phyloP scores from a whole-genome alignment of 2,329 filamentous ascomycete species.

The Beauveria caledonica region DNA sequence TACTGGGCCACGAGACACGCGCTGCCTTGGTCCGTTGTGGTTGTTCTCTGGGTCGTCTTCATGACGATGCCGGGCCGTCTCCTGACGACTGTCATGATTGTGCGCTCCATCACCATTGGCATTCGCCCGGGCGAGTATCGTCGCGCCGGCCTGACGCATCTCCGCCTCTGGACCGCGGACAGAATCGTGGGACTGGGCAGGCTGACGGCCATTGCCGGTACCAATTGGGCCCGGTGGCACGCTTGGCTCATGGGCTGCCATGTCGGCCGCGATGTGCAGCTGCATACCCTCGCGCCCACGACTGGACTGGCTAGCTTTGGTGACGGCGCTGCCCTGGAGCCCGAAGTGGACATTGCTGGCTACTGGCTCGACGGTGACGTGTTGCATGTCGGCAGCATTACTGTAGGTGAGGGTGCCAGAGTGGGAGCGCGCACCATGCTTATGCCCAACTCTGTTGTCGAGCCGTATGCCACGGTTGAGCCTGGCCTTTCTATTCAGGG shows the following conservation, averaged over 20 bases:
- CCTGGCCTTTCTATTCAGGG: constrained; percentile 14
- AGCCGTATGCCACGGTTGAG: constrained; percentile 14
- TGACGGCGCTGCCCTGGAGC: constrained; percentile 15
- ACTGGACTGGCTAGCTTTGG: constrained; percentile 17
- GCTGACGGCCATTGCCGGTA: constrained; percentile 13
- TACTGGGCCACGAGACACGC: constrained; percentile 13
- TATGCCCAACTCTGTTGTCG: constrained; percentile 15
- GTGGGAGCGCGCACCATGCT: constrained; percentile 16
- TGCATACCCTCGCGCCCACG: constrained; percentile 14
- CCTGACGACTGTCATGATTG: constrained; percentile 11
- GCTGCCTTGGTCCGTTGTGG: constrained; percentile 14
- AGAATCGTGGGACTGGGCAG: constrained; percentile 11
- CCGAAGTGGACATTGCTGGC: constrained; percentile 16
- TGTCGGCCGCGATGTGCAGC: constrained; percentile 15
- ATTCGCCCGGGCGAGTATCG: constrained; percentile 15
- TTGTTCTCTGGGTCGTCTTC: constrained; percentile 12
- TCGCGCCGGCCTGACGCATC: constrained; percentile 14
- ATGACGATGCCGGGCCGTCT: constrained; percentile 14
- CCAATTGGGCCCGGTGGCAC: constrained; percentile 15
- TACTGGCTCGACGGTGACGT: constrained; percentile 19
- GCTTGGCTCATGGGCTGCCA: constrained; percentile 16
- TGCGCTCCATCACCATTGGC: constrained; percentile 12
- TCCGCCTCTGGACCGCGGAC: constrained; percentile 16
- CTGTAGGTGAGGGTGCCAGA: constrained; percentile 14
- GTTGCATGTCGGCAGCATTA: constrained; percentile 15